Evolutionary conservation across 2,329 filamentous ascomycete species (phyloP), one percentile per base, ranked within the genome.

Genomic region (Penicillium hesseltinei): DNA sequence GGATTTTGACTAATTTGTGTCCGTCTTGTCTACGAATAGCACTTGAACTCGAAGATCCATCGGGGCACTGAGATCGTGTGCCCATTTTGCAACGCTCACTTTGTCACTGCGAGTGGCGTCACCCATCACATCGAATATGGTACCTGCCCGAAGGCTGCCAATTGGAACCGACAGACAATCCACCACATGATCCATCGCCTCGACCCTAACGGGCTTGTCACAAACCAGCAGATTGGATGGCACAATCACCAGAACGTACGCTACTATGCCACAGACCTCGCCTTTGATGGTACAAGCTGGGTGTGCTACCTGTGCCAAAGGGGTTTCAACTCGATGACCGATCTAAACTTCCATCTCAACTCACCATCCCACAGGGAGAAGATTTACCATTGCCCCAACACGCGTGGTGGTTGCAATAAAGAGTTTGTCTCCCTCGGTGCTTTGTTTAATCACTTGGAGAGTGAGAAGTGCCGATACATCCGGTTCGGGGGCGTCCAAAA

Each of bases 261-360:
- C 5, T 77, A 76, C 57, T 61, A 71, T 8, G 80, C 78, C 1
- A 82, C 74, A 0, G 35, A 62, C 0, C 59, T 56, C 1, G 70
- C 81, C 0, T 84, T 72, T 67, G 84, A 85, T 51, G 77, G 78
- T 0, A 0, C 27, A 2, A 61, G 15, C 1, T 86, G 74, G 67
- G 77, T 81, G 62, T 87, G 84, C 71, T 82, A 81, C 58, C 59
- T 87, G 4, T 88, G 85, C 63, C 69, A 78, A 19, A 69, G 71
- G 9, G 27, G 64, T 0, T 88, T 84, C 60, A 48, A 19, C 0
- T 55, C 49, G 0, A 53, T 75, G 0, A 11, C 42, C 0, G 62
- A 64, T 0, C 73, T 88, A 2, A 81, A 82, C 46, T 71, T 77
- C 54, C 84, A 88, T 61, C 67, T 88, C 1, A 78, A 76, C 42